These are phyloP conservation scores for Colletotrichum somersetense DNA, from an alignment of 2,329 filamentous ascomycete species.

Conservation along the genomic window DNA sequence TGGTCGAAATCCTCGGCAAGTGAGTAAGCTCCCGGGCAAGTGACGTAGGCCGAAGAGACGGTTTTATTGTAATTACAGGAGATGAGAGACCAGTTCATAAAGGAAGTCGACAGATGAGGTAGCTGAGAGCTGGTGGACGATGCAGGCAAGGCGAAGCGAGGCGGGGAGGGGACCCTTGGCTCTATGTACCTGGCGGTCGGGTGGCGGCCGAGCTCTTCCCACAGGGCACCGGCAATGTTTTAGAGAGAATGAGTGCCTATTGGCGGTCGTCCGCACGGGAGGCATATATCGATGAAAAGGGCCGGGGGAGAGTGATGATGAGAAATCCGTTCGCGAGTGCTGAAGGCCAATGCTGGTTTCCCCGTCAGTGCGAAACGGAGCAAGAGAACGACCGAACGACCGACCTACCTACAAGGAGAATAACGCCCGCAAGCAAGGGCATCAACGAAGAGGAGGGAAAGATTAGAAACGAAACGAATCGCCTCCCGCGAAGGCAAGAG, in stretches of 20 bases:
- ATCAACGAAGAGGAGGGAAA: not conserved
- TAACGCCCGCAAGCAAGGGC: not conserved
- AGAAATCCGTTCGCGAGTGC: not conserved
- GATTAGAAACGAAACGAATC: not conserved
- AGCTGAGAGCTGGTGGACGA: conserved; percentile 6
- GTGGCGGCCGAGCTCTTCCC: conserved; percentile 29
- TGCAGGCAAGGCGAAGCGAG: conserved; percentile 15
- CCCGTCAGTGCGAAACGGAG: not conserved
- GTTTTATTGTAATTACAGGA: not conserved
- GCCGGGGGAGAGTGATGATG: not conserved
- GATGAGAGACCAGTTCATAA: conserved; percentile 1
- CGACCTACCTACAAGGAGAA: not conserved
- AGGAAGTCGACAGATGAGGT: conserved; percentile 3
- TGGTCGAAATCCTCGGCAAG: not conserved
- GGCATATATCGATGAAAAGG: not conserved
- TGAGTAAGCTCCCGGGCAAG: not conserved
- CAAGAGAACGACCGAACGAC: not conserved
- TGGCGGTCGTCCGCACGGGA: not conserved
- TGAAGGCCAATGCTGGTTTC: not conserved
- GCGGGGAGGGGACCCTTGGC: conserved; percentile 19
- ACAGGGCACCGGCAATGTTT: conserved; percentile 11
- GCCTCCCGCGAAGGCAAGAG: not conserved
- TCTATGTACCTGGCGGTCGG: conserved; percentile 24
- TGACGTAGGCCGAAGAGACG: not conserved
- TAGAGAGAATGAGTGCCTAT: not conserved